These are phyloP conservation scores for Penicillium sp. DNA, from an alignment of 2,329 filamentous ascomycete species.

Conservation along the genomic window DNA sequence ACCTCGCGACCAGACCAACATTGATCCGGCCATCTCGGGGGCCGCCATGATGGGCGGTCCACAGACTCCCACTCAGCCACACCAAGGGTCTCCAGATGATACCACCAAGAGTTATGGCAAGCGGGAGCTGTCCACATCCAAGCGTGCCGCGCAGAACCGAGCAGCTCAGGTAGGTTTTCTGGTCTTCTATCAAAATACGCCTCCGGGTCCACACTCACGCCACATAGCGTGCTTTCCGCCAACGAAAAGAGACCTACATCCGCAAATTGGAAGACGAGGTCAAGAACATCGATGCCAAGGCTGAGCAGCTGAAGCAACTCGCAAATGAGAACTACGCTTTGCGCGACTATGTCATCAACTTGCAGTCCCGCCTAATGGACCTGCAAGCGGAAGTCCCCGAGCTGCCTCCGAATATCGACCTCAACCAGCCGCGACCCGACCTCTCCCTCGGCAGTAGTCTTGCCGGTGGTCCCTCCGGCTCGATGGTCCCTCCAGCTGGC, in stretches of 20 bases:
- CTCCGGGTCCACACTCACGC: constrained; percentile 12
- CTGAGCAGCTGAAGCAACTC: constrained; percentile 76
- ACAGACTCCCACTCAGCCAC: constrained; percentile 37
- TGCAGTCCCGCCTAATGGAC: constrained; percentile 86
- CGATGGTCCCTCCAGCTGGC: constrained; percentile 28
- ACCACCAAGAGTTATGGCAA: constrained; percentile 74
- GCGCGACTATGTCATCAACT: constrained; percentile 87
- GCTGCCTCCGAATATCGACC: constrained; percentile 77
- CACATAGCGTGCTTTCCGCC: constrained; percentile 85
- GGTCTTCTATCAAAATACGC: constrained; percentile 32
- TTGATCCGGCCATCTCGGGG: constrained; percentile 63
- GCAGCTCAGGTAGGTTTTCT: constrained; percentile 79
- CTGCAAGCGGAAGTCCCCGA: constrained; percentile 81
- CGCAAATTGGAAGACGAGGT: constrained; percentile 96
- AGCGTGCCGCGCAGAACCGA: constrained; percentile 93
- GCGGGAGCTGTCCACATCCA: constrained; percentile 90
- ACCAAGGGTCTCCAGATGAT: constrained; percentile 30
- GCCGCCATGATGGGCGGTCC: constrained; percentile 51
- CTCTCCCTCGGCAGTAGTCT: constrained; percentile 25
- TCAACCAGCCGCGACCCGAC: constrained; percentile 59
- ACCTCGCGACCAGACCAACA: constrained; percentile 57
- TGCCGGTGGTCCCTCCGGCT: constrained; percentile 17
- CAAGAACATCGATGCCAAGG: constrained; percentile 72
- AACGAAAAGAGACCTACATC: constrained; percentile 97
- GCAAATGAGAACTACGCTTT: constrained; percentile 89